Conservation (phyloP, 1,284 basidiomycete species). For the Ustilago shanxiensis region DNA sequence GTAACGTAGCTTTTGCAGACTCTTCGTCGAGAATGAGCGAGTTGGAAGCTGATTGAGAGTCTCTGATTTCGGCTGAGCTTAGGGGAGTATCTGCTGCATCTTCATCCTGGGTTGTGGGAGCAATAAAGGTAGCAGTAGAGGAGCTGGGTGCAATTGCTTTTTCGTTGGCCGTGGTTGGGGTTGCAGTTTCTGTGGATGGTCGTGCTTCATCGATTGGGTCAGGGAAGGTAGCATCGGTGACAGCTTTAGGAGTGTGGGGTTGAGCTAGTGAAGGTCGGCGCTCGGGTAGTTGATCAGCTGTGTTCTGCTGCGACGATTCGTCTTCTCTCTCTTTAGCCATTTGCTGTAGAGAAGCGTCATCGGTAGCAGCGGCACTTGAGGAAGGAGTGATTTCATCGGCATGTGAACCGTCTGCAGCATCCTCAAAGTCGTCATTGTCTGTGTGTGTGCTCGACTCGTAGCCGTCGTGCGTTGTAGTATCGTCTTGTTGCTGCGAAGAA, state of each 20-base stretch:
- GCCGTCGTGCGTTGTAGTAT: conserved; percentile 13
- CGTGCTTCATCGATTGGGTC: background rate
- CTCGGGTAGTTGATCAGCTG: conserved; percentile 8
- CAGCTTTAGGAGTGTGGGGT: conserved; percentile 24
- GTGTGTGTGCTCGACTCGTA: conserved; percentile 49
- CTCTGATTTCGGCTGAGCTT: conserved; percentile 43
- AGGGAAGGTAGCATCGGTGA: conserved; percentile 17
- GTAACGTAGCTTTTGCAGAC: conserved; percentile 30
- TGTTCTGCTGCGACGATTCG: conserved; percentile 10
- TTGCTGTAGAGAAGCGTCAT: conserved; percentile 5
- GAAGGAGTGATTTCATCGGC: conserved; percentile 30
- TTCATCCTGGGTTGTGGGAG: conserved; percentile 1
- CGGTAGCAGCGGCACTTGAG: conserved; percentile 20
- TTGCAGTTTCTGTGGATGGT: background rate
- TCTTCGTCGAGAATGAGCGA: conserved; percentile 51
- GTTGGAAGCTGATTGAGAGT: conserved; percentile 32
- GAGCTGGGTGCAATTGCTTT: conserved; percentile 22
- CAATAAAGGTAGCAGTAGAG: conserved; percentile 30
- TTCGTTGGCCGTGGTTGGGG: background rate
- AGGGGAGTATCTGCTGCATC: conserved; percentile 22
- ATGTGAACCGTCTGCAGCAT: conserved; percentile 46
- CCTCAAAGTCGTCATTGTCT: conserved; percentile 50
- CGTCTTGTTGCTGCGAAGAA: conserved; percentile 10
- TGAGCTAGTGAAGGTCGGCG: conserved; percentile 16
- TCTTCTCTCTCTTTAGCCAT: background rate